A percentile compares a stretch with the other conserved stretches of the same genome.
These are phyloP conservation scores for Beauveria medogensis DNA, from an alignment of 2,329 filamentous ascomycete genomes.

Conservation along the genomic window DNA sequence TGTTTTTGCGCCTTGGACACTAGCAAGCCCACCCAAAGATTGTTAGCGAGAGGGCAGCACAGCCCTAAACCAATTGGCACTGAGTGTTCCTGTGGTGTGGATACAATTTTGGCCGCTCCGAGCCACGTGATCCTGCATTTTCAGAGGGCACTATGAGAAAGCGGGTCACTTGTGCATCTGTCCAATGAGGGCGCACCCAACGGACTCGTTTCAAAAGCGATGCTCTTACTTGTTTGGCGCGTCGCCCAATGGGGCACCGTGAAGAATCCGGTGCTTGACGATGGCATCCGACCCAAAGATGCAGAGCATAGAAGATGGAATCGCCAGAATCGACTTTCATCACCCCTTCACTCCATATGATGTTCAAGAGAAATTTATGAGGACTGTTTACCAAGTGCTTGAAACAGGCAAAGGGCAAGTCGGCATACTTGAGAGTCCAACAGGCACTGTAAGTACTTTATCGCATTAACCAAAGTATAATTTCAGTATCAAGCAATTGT, in stretches of 20 bases:
- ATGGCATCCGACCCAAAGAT: slow-evolving; percentile 17
- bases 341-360: slow-evolving; percentile 84
- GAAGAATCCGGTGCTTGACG: background rate
- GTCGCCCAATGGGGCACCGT: background rate
- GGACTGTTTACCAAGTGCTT: slow-evolving; percentile 68
- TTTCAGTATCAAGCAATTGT: background rate
- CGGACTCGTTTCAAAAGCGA: background rate
- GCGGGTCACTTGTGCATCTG: background rate
- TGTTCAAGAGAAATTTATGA: slow-evolving; percentile 86
- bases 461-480: background rate
- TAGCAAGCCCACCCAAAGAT: slow-evolving; percentile 24
- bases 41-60: slow-evolving; percentile 33
- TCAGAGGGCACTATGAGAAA: background rate
- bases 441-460: slow-evolving; percentile 52
- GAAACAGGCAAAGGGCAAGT: slow-evolving; percentile 64
- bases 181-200: background rate
- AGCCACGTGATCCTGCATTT: slow-evolving; percentile 24
- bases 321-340: slow-evolving; percentile 56
- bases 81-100: slow-evolving; percentile 3
- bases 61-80: slow-evolving; percentile 28
- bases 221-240: background rate
- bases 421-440: slow-evolving; percentile 89
- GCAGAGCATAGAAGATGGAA: slow-evolving; percentile 14
- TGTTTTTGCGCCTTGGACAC: slow-evolving; percentile 29
- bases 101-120: background rate